phyloP scores from a whole-genome alignment of 2,329 filamentous ascomycete species.

The Sphaerostilbella broomeana region DNA sequence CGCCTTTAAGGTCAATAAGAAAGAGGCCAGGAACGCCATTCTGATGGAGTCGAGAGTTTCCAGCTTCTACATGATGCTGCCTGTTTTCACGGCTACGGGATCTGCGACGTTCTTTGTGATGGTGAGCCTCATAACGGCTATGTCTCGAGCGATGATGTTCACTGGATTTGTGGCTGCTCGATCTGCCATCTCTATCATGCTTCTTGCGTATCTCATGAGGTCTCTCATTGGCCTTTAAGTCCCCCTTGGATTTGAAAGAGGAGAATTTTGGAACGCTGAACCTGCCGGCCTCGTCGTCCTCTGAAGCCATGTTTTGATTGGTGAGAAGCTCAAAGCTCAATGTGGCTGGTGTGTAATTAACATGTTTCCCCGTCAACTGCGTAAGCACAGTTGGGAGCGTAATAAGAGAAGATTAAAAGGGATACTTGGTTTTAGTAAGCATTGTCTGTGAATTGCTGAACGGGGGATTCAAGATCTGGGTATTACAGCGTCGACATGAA shows the following conservation, averaged over 20 bases:
- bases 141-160: slow-evolving; percentile 14
- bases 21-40: slow-evolving; percentile 34
- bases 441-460: too few species aligned
- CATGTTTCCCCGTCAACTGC: not conserved
- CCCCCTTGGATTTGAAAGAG: slow-evolving; percentile 57
- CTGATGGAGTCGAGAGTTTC: slow-evolving; percentile 1
- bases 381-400: too few species aligned
- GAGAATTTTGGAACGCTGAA: slow-evolving; percentile 56
- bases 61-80: not conserved
- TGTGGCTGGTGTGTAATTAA: not conserved
- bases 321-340: slow-evolving; percentile 4
- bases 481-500: too few species aligned
- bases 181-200: slow-evolving; percentile 14
- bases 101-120: slow-evolving; percentile 13
- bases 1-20: slow-evolving; percentile 66
- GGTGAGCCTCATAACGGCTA: slow-evolving; percentile 16
- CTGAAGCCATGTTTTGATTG: slow-evolving; percentile 2
- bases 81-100: slow-evolving; percentile 7
- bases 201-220: slow-evolving; percentile 9
- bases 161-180: slow-evolving; percentile 7
- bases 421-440: not conserved
- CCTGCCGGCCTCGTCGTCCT: slow-evolving; percentile 6
- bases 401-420: not conserved
- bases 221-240: slow-evolving; percentile 13
- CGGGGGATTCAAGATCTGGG: too few species aligned